Base-by-base conservation (phyloP, 2,329 filamentous ascomycete genomes). In the Exophiala viscosa region DNA sequence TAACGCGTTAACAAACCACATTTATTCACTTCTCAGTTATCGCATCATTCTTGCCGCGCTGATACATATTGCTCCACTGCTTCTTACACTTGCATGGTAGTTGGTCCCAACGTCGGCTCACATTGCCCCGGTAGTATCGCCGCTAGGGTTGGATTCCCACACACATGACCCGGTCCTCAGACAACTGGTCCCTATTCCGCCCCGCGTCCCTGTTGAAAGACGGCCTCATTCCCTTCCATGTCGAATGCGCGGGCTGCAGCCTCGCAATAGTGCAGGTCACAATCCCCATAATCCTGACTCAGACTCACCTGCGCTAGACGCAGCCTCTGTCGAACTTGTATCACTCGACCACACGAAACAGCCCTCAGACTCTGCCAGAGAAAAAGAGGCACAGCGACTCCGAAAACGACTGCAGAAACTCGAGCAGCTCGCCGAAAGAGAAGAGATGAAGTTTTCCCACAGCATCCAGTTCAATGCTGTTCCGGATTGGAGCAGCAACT, bases 391-490 rank as follows among this genome's bases (percentile, higher is more conserved):
- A n/a, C 48, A 46, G 11, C 48, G 52, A 20, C n/a, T 34, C 9
- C n/a, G 48, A 11, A 60, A 62, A 52, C 20, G 62, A 45, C 49
- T 61, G 10, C 35, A 43, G 15, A 64, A 64, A 45, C 56, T 64
- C 23, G 35, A 60, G 44, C 32, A 51, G 9, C 59, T 63, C 17
- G 59, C 58, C 34, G 50, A 60, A n/a, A 36, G 54, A 45, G 60
- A 64, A 63, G 62, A 58, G 36, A 99, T 99, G 93, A 97, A 97
- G 85, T 99, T 99, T 79, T 97, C 92, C 14, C 93, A 99, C 71
- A 97, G 92, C 73, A 86, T 99, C 64, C 93, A 99, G 78, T 99
- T 99, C 76, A 99, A 99, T 76, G 91, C 93, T 59, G 93, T 99
- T 64, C 93, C 93, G n/a, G 93, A 99, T 73, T 99, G 93, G 93